Percentiles rank a stretch among this genome's conserved stretches.
Evolutionary conservation across 2,329 filamentous ascomycete genomes (phyloP).

Genomic region (Fusarium sp.): DNA sequence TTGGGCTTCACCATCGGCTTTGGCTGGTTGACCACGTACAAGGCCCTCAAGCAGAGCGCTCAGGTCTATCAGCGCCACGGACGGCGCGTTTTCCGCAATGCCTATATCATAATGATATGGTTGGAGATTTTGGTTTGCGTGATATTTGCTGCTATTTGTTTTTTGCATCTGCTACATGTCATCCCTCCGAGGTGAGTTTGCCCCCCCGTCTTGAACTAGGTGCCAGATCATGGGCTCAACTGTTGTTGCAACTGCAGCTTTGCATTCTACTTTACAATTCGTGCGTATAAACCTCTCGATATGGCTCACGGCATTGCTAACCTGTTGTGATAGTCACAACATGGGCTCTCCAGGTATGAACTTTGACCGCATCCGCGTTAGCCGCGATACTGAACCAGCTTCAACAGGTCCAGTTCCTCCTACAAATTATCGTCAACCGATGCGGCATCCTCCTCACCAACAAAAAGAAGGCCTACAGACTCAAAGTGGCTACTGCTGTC

Average conservation of each 20-base stretch:
- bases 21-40: constrained; percentile 52
- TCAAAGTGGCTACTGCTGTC: constrained; percentile 34
- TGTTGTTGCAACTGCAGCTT: constrained; percentile 22
- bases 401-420: constrained; percentile 35
- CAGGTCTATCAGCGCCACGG: constrained; percentile 49
- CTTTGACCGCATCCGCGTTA: neutral
- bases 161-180: constrained; percentile 36
- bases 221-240: constrained; percentile 4
- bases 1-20: constrained; percentile 54
- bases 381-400: neutral
- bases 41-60: constrained; percentile 49
- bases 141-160: constrained; percentile 52
- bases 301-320: neutral
- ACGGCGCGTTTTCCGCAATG: constrained; percentile 46
- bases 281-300: constrained; percentile 11
- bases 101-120: constrained; percentile 60
- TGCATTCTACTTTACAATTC: constrained; percentile 43
- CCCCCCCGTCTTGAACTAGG: neutral
- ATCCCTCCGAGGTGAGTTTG: constrained; percentile 41
- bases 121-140: constrained; percentile 54
- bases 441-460: constrained; percentile 39
- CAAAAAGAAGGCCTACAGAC: constrained; percentile 22
- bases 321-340: constrained; percentile 32
- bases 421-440: constrained; percentile 44
- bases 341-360: constrained; percentile 42